A percentile compares a stretch with the other conserved stretches of the same genome.
These are phyloP conservation scores for Lyophyllum decastes DNA, from an alignment of 768 basidiomycete genomes.

Conservation along the genomic window DNA sequence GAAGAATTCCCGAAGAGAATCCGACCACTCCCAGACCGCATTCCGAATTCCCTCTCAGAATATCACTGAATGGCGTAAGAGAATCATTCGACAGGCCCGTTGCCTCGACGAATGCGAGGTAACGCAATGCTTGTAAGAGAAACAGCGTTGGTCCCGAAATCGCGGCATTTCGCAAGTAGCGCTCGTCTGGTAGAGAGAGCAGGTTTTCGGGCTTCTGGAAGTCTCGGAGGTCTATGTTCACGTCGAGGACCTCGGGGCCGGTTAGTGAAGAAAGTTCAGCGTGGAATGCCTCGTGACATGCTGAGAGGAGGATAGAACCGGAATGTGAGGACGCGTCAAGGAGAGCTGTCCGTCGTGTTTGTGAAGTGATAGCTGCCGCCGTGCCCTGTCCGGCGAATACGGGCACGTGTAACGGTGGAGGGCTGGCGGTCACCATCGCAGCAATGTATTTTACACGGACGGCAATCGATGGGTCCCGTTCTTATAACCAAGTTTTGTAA, in stretches of 20 bases:
- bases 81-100: conserved; percentile 16
- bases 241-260: conserved; percentile 29
- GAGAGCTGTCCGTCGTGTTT: conserved; percentile 38
- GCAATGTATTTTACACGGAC: conserved; percentile 1
- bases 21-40: conserved; percentile 43
- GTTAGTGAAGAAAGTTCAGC: conserved; percentile 50
- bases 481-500: conserved; percentile 20
- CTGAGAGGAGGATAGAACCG: conserved; percentile 46
- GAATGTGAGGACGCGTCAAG: conserved; percentile 41
- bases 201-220: conserved; percentile 43
- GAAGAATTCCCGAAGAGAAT: conserved; percentile 59
- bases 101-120: conserved; percentile 40
- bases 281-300: conserved; percentile 52
- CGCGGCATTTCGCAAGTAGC: conserved; percentile 46
- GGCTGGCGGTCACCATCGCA: conserved; percentile 9
- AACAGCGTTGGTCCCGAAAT: conserved; percentile 51
- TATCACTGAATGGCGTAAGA: conserved; percentile 26
- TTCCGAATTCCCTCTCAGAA: conserved; percentile 35
- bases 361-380: conserved; percentile 27
- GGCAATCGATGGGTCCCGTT: conserved; percentile 5
- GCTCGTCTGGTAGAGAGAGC: conserved; percentile 32
- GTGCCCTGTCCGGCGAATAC: conserved; percentile 63
- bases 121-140: conserved; percentile 52
- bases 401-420: conserved; percentile 36
- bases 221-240: conserved; percentile 43